Conservation (phyloP, 805 yeast genomes). For the Komagataella ulmi region DNA sequence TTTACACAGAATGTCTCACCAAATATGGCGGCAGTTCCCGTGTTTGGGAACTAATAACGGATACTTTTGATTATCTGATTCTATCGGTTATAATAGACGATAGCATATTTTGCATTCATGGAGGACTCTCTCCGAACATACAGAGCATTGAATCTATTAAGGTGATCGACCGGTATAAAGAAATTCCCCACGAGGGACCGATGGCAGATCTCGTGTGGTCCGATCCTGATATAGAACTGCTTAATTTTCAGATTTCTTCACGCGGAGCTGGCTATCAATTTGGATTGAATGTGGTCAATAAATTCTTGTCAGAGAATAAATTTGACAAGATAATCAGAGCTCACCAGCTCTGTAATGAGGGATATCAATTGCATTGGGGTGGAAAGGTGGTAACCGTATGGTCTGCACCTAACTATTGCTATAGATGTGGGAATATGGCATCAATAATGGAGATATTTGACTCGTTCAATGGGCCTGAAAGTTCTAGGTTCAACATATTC, state of each 20-base stretch:
- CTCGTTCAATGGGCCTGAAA: slow-evolving; percentile 45
- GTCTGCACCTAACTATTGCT: slow-evolving; percentile 98
- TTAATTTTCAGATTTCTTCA: slow-evolving; percentile 79
- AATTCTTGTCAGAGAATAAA: slow-evolving; percentile 65
- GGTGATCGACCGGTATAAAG: slow-evolving; percentile 82
- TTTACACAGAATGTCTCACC: slow-evolving; percentile 84
- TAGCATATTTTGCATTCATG: slow-evolving; percentile 88
- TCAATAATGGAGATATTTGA: slow-evolving; percentile 78
- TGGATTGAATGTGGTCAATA: slow-evolving; percentile 82
- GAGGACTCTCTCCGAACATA: slow-evolving; percentile 91
- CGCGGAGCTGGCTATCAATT: slow-evolving; percentile 98
- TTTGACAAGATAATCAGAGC: slow-evolving; percentile 82
- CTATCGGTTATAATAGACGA: slow-evolving; percentile 85
- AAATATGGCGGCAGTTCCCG: slow-evolving; percentile 66
- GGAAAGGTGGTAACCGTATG: slow-evolving; percentile 93
- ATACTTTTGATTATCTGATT: slow-evolving; percentile 82
- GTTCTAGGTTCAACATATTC: slow-evolving; percentile 71
- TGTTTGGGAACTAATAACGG: slow-evolving; percentile 87
- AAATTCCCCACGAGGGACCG: slow-evolving; percentile 97
- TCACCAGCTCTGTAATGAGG: slow-evolving; percentile 94
- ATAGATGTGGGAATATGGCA: slow-evolving; percentile 93
- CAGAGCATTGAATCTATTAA: slow-evolving; percentile 88
- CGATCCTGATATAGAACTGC: slow-evolving; percentile 79
- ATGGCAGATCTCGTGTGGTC: slow-evolving; percentile 99
- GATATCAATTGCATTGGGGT: slow-evolving; percentile 82